These are phyloP conservation scores for Penicillium sp. DNA, from an alignment of 2,329 filamentous ascomycete genomes.

Conservation along the genomic window DNA sequence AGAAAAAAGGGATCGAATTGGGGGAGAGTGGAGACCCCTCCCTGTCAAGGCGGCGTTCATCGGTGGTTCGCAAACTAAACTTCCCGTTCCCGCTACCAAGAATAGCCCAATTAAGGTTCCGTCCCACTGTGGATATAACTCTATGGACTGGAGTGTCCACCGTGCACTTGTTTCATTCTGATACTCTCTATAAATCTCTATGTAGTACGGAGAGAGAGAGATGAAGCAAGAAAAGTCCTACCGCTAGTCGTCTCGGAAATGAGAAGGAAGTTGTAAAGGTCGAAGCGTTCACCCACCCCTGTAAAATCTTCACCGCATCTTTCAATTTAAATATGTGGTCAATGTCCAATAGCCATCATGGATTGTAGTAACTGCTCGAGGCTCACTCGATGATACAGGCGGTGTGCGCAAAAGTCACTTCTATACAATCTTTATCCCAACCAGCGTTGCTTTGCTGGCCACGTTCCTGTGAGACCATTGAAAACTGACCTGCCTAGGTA, in stretches of 20 bases:
- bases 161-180: too few species aligned
- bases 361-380: not conserved
- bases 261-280: not conserved
- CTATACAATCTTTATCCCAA: not conserved
- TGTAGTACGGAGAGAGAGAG: too few species aligned
- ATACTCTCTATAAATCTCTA: too few species aligned
- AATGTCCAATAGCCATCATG: not conserved
- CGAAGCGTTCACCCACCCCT: too few species aligned
- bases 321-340: not conserved
- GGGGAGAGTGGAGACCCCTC: too few species aligned
- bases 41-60: too few species aligned
- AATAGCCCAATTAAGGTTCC: too few species aligned
- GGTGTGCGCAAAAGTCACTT: not conserved
- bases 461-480: not conserved
- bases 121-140: too few species aligned
- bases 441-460: not conserved
- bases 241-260: not conserved
- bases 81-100: too few species aligned
- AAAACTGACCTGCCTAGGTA: not conserved
- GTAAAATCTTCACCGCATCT: not conserved
- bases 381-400: not conserved
- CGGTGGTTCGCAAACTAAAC: too few species aligned
- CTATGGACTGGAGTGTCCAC: too few species aligned
- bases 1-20: too few species aligned
- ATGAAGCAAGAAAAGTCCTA: not conserved